Evolutionary conservation across 2,329 filamentous ascomycete species (phyloP), one percentile per base, ranked within the genome.

Genomic region (Colletotrichum neosansevieriae): DNA sequence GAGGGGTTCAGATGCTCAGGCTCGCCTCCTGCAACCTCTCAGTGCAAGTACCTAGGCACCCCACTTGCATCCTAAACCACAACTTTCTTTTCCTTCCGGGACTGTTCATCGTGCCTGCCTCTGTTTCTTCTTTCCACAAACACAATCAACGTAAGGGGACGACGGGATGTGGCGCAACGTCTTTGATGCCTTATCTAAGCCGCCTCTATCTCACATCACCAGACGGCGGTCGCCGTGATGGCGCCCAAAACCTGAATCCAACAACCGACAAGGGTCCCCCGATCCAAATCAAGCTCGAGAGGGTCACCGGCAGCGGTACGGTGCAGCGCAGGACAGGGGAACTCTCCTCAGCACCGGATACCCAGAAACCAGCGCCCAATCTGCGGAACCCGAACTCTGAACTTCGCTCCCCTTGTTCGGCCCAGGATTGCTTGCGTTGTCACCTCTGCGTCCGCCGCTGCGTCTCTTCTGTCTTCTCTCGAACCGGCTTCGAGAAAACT

Each of bases 401-500:
- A 21, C 21, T 21, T 21, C 21, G 21, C 21, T 3, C 21, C 44
- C 58, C 29, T 57, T 63, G 57, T 50, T 34, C 24, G 24, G 29
- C 29, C 29, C 29, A 29, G 29, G 29, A 29, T 29, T 29, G 29
- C 45, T 29, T 29, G 29, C 45, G 32, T 58, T 58, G 53, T 49
- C 47, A 21, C 24, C 34, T n/a, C n/a, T 56, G 36, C 36, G 36
- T 38, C 10, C 36, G 36, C 6, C 12, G 29, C 51, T 36, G 32
- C 34, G 29, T 36, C 51, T 51, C 49, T n/a, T 29, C 15, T 24
- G 49, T 24, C 49, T 51, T 29, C 58, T 36, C 65, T 65, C 65
- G 38, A 68, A 65, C 54, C 34, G 49, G 61, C 54, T 68, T 68
- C 61, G 40, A 68, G 61, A 68, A 68, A 47, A 58, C 54, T 56